Percentiles rank a stretch among this genome's conserved stretches.
Evolutionary conservation across 192 early-diverging fungal genomes (phyloP).

Genomic region (Backusella psychrophila): DNA sequence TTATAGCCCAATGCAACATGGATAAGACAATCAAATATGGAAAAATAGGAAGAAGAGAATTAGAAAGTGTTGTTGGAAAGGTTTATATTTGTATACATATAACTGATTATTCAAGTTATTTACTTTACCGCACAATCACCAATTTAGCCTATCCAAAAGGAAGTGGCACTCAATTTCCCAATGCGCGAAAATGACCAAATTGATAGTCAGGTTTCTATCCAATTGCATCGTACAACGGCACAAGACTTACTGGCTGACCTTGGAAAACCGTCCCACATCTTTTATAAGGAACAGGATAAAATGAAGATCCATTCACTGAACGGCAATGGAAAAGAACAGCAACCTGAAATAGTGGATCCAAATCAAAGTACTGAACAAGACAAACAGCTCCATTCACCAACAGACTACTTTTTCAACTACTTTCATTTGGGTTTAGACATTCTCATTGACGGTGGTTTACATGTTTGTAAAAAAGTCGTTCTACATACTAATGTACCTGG

Average conservation of each 20-base stretch:
- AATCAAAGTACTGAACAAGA: not conserved
- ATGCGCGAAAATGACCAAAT: not conserved
- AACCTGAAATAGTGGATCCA: not conserved
- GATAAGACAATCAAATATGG: conserved; percentile 31
- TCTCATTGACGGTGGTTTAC: conserved; percentile 60
- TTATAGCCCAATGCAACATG: conserved; percentile 28
- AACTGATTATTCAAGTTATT: not conserved
- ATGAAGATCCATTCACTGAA: conserved; percentile 63
- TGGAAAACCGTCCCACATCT: conserved; percentile 56
- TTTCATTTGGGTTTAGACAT: conserved; percentile 72
- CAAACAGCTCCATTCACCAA: conserved; percentile 28
- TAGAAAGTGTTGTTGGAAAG: conserved; percentile 46
- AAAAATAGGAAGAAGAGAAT: conserved; percentile 37
- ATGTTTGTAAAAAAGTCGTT: conserved; percentile 68
- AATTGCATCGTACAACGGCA: conserved; percentile 53
- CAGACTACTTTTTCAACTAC: conserved; percentile 77
- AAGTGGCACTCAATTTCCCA: conserved; percentile 39
- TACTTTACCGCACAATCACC: not conserved
- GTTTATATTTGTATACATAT: conserved; percentile 20
- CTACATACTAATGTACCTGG: conserved; percentile 70
- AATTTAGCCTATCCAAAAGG: conserved; percentile 14
- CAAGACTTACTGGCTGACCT: conserved; percentile 73
- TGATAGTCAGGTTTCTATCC: conserved; percentile 33
- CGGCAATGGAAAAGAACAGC: conserved; percentile 12
- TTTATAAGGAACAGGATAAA: conserved; percentile 69